These are phyloP conservation scores for Lactarius vividus DNA, from an alignment of 768 basidiomycete species.

Conservation along the genomic window DNA sequence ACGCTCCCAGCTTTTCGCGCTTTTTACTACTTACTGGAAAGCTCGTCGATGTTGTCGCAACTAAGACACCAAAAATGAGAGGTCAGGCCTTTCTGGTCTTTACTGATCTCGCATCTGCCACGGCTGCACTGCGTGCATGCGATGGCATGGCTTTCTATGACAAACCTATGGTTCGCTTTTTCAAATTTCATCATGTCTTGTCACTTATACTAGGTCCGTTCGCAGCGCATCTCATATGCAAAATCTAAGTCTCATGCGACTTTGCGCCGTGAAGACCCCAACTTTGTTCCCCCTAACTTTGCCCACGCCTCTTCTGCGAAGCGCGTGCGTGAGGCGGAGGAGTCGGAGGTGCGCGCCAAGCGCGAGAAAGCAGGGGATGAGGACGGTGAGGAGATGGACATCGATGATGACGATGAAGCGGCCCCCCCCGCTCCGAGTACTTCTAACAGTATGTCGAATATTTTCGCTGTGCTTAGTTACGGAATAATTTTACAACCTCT, in stretches of 20 bases:
- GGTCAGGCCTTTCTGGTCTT: slow-evolving; percentile 98
- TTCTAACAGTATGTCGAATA: slow-evolving; percentile 46
- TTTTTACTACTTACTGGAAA: slow-evolving; percentile 94
- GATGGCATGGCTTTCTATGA: slow-evolving; percentile 93
- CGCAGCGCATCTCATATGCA: slow-evolving; percentile 87
- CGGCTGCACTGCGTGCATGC: slow-evolving; percentile 88
- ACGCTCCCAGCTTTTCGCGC: slow-evolving; percentile 72
- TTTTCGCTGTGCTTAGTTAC: slow-evolving; percentile 11
- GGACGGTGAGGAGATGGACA: slow-evolving; percentile 91
- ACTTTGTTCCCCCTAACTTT: slow-evolving; percentile 71
- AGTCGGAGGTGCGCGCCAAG: slow-evolving; percentile 54
- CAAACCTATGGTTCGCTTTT: slow-evolving; percentile 76
- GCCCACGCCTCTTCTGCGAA: slow-evolving; percentile 57
- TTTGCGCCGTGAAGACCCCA: slow-evolving; percentile 71
- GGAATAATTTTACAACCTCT: slow-evolving; percentile 13
- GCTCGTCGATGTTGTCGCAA: slow-evolving; percentile 89
- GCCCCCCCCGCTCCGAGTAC: slow-evolving; percentile 31
- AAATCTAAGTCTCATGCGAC: slow-evolving; percentile 88
- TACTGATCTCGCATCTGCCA: slow-evolving; percentile 85
- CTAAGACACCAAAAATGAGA: slow-evolving; percentile 79
- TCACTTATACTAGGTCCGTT: slow-evolving; percentile 20
- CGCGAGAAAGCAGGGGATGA: slow-evolving; percentile 52
- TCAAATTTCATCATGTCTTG: slow-evolving; percentile 13
- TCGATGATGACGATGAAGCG: slow-evolving; percentile 81
- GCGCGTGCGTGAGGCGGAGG: slow-evolving; percentile 61